Base-by-base conservation (phyloP, 1,284 basidiomycete species). In the Coriolopsis trogii region DNA sequence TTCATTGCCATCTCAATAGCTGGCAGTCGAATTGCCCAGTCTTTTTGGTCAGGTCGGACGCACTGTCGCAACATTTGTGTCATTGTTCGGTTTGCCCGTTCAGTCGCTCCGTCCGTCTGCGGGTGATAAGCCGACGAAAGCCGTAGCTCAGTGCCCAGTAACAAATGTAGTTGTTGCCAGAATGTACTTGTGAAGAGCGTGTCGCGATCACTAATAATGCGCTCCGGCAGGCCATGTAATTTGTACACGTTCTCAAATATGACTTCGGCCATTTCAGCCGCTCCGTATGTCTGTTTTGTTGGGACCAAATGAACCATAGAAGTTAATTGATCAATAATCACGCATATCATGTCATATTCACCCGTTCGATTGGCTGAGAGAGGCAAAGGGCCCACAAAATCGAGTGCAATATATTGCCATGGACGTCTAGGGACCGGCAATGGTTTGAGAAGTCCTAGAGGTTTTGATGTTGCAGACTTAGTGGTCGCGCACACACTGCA, bases 101-200 rank as follows among this genome's bases (percentile, higher is more conserved):
- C 74, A 0, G 71, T 75, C 0, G 66, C 51, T 0, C 75, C 73
- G 47, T 78, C 75, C 0, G 69, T 72, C 46, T 79, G 62, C 0
- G 77, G 78, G 49, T 80, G 78, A 43, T 71, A 81, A 0, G 74
- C 60, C 4, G 71, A 72, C 0, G 73, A 78, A 67, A 80, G 68
- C 0, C 58, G 41, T 0, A 78, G 62, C 33, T 72, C 59, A 1
- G 64, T 65, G 0, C 72, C 68, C 1, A 75, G 54, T 1, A 75
- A 53, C n/a, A 56, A 21, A 43, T 75, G 62, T 0, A 79, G 41
- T 3, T 67, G 46, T 10, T 56, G 63, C 78, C 78, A 82, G 55
- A 80, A 73, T n/a, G 45, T 47, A 26, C 68, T 64, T 0, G 73
- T 79, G 52, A 80, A 81, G 10, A 72, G 52, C 0, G 65, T 55